These are phyloP conservation scores for Leccinum incarnatum DNA, from an alignment of 768 basidiomycete genomes.

Conservation along the genomic window DNA sequence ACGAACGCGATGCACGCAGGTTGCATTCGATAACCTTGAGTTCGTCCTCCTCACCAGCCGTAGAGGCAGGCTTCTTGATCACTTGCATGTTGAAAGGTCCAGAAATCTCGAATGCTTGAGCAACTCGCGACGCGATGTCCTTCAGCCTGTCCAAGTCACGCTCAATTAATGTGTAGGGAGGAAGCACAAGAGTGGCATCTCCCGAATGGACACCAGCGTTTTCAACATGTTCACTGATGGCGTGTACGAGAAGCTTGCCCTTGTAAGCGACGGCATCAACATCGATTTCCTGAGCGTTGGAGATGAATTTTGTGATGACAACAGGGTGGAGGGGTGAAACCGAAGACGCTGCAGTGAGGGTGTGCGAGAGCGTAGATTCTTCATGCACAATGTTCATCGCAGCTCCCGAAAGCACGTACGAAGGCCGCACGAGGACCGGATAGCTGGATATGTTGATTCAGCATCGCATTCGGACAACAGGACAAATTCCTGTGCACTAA, in stretches of 20 bases:
- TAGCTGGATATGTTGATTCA: slow-evolving; percentile 52
- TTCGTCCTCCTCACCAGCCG: slow-evolving; percentile 52
- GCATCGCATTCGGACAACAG: neutral
- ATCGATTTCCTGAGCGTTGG: slow-evolving; percentile 96
- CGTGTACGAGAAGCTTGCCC: slow-evolving; percentile 90
- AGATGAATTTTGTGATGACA: slow-evolving; percentile 98
- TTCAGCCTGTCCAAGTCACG: slow-evolving; percentile 86
- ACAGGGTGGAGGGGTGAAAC: slow-evolving; percentile 98
- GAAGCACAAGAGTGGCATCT: slow-evolving; percentile 95
- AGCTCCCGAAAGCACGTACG: slow-evolving; percentile 96
- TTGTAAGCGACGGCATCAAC: slow-evolving; percentile 95
- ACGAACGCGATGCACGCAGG: slow-evolving; percentile 93
- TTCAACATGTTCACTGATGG: slow-evolving; percentile 97
- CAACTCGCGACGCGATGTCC: slow-evolving; percentile 92
- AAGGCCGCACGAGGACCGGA: slow-evolving; percentile 96
- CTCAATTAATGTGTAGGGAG: slow-evolving; percentile 79
- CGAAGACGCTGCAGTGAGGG: slow-evolving; percentile 92
- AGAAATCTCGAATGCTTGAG: slow-evolving; percentile 90
- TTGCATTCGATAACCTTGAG: slow-evolving; percentile 99
- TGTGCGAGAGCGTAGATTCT: slow-evolving; percentile 85
- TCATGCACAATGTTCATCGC: slow-evolving; percentile 99
- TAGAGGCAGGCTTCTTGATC: slow-evolving; percentile 72
- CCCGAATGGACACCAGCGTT: slow-evolving; percentile 99
- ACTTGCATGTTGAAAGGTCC: slow-evolving; percentile 99
- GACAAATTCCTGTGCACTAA: slow-evolving; percentile 5